A percentile compares a stretch with the other conserved stretches of the same genome.
phyloP scores from a whole-genome alignment of 805 yeast genomes.

The Saccharomycopsis amapae region DNA sequence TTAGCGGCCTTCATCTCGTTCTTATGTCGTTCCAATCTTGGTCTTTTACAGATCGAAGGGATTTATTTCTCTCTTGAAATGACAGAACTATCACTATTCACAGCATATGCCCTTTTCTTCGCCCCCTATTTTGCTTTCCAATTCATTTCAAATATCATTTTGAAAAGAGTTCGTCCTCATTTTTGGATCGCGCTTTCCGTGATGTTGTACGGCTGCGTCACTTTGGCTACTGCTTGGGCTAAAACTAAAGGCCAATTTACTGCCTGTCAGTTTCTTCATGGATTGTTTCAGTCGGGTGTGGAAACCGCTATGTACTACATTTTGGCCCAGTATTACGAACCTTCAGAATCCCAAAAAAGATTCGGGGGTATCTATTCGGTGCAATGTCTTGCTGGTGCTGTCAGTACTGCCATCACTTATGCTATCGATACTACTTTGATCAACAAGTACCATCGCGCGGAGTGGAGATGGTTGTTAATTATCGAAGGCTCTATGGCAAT shows the following conservation, averaged over 20 bases:
- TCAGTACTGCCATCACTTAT: conserved; percentile 66
- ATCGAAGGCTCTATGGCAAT: conserved; percentile 38
- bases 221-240: conserved; percentile 60
- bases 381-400: conserved; percentile 71
- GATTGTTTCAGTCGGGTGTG: conserved; percentile 62
- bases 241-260: conserved; percentile 49
- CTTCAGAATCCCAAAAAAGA: conserved; percentile 59
- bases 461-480: conserved; percentile 47
- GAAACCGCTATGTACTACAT: conserved; percentile 73
- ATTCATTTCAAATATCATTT: conserved; percentile 52
- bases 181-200: conserved; percentile 56
- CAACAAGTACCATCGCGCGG: conserved; percentile 37
- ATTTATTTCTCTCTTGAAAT: conserved; percentile 48
- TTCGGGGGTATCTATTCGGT: conserved; percentile 59
- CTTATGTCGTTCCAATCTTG: conserved; percentile 73
- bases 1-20: conserved; percentile 68
- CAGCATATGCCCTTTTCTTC: conserved; percentile 61
- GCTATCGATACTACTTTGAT: conserved; percentile 46
- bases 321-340: conserved; percentile 57
- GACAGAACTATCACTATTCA: conserved; percentile 50
- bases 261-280: conserved; percentile 58
- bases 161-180: conserved; percentile 57
- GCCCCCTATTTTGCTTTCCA: conserved; percentile 63
- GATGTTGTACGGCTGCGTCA: conserved; percentile 54
- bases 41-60: conserved; percentile 73